These are phyloP conservation scores for Pythium diclinum DNA, from an alignment of 352 stramenopile species.

Conservation along the genomic window DNA sequence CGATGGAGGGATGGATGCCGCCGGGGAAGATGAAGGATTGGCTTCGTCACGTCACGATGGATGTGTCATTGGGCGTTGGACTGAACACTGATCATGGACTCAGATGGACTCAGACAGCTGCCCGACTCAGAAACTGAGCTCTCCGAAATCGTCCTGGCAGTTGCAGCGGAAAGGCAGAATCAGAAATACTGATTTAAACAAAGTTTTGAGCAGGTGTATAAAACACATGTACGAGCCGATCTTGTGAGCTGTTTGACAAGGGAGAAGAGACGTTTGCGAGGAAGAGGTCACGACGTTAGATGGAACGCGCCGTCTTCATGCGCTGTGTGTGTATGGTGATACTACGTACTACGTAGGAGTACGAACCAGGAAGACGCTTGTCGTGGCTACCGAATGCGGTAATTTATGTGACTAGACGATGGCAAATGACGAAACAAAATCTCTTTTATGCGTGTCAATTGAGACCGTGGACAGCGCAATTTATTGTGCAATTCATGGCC, in stretches of 20 bases:
- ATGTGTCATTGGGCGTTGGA: neutral
- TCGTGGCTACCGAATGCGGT: neutral
- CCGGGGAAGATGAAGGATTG: neutral
- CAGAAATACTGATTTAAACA: too few relatives aligned
- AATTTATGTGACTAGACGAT: neutral
- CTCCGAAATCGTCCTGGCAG: too few relatives aligned
- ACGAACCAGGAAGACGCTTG: neutral
- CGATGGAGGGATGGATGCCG: neutral
- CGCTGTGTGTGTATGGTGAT: too few relatives aligned
- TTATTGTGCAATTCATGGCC: constrained; percentile 9
- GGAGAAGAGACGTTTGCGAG: too few relatives aligned
- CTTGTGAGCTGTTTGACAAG: too few relatives aligned
- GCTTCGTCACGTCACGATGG: neutral
- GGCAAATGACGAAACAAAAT: constrained; percentile 42
- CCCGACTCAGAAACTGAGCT: neutral
- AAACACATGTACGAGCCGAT: too few relatives aligned
- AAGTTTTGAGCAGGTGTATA: too few relatives aligned
- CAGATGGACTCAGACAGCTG: neutral
- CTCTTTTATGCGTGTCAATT: constrained; percentile 56
- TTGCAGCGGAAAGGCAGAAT: too few relatives aligned
- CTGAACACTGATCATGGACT: neutral
- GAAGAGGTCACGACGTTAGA: too few relatives aligned
- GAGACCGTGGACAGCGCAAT: constrained; percentile 24
- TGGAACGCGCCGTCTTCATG: too few relatives aligned
- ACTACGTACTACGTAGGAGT: too few relatives aligned